Base-by-base conservation (phyloP, 2,329 filamentous ascomycete genomes). In the Camptophora hylomeconis region DNA sequence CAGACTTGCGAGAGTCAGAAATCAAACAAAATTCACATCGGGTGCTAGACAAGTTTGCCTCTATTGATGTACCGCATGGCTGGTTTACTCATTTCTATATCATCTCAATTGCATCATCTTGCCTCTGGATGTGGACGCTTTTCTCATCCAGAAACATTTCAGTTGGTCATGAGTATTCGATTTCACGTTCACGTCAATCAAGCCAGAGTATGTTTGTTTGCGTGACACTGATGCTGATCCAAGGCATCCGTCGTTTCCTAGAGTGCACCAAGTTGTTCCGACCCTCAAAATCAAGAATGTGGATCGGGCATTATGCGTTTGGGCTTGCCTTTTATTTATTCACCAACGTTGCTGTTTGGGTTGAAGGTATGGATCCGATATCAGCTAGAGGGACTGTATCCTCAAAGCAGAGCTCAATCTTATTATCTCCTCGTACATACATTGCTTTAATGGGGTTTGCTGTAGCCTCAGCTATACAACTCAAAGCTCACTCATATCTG, bases 71-170 rank as follows among this genome's bases (percentile, higher is more conserved):
- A 19, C 84, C 87, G 13, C 89, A 95, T 56, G 69, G 69, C 37
- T 95, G 81, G 75, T 95, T 95, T 53, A 68, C 66, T 23, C 80
- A 89, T 44, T 95, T 93, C 57, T 95, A 98, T 52, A 48, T 80
- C 30, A 51, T 74, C 19, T 87, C 81, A 3, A 57, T 84, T 4
- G 48, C 60, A 2, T 74, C 71, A 35, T 86, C 81, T 1, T 45
- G 72, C 4, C 79, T 86, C 51, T 94, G 86, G 83, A 69, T 65
- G 0, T 33, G 15, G 22, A 15, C 28, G 8, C 32, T 37, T 18
- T 20, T 26, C 11, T 3, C 20, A 6, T 3, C 20, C 53, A 56
- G 41, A 76, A 86, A 51, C 67, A 79, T 30, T 39, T 69, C 14
- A 55, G 46, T 15, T 52, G 59, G 35, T 79, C 80, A n/a, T n/a